phyloP scores from a whole-genome alignment of 257 asterid genomes.

The Fraxinus cuspidata region DNA sequence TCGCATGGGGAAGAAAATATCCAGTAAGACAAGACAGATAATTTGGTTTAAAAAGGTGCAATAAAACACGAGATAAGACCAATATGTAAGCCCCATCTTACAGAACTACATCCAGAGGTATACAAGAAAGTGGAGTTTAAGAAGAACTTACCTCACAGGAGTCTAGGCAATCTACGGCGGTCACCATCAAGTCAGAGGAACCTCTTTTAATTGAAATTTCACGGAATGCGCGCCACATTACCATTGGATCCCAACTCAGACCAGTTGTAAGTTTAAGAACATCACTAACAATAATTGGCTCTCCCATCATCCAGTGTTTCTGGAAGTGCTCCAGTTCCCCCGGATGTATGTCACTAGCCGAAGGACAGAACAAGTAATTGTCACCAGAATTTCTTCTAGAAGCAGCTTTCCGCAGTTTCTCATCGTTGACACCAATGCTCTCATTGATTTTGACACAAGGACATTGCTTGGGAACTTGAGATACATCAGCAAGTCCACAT shows the following conservation, averaged over 20 bases:
- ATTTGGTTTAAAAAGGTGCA: neutral
- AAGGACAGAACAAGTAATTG: constrained; percentile 55
- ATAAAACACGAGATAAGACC: neutral
- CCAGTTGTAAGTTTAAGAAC: constrained; percentile 49
- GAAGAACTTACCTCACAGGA: constrained; percentile 55
- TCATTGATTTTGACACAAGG: constrained; percentile 33
- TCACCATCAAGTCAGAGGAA: constrained; percentile 45
- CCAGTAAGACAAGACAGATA: neutral
- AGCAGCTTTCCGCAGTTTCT: constrained; percentile 40
- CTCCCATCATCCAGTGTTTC: constrained; percentile 64
- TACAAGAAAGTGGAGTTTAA: constrained; percentile 9
- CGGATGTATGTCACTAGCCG: constrained; percentile 40
- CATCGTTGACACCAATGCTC: constrained; percentile 15
- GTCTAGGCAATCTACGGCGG: constrained; percentile 68
- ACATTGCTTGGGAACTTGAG: constrained; percentile 30
- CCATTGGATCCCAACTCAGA: constrained; percentile 82
- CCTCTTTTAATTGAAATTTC: constrained; percentile 31
- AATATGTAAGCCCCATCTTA: neutral
- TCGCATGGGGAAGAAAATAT: neutral
- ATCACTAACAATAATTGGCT: constrained; percentile 54
- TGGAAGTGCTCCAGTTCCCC: constrained; percentile 57
- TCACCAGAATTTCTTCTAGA: constrained; percentile 43
- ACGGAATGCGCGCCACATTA: constrained; percentile 78
- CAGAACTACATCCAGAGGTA: neutral
- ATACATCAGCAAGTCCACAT: constrained; percentile 16